Evolutionary conservation across 2,329 filamentous ascomycete genomes (phyloP).

Genomic region (Diaporthe sp.): DNA sequence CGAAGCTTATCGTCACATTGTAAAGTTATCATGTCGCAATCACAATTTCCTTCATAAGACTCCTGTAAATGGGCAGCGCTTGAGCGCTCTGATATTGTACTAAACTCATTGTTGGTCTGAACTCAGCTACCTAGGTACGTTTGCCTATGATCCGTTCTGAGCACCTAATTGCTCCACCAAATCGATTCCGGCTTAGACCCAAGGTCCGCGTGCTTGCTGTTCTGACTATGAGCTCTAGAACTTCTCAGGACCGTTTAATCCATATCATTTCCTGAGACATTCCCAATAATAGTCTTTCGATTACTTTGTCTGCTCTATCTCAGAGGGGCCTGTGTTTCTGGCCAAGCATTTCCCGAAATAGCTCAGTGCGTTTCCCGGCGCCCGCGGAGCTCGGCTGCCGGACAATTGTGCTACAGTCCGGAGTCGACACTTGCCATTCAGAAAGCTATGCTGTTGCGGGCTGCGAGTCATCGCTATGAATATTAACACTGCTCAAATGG

Average conservation of each 20-base stretch:
- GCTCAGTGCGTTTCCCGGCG: neutral
- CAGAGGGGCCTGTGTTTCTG: no score
- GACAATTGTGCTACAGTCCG: neutral
- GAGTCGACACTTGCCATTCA: neutral
- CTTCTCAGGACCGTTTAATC: no score
- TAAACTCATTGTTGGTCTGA: neutral
- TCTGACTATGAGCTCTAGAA: neutral
- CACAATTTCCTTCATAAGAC: neutral
- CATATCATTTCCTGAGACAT: no score
- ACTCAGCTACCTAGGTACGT: neutral
- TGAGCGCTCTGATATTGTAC: neutral
- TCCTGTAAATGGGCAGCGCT: neutral
- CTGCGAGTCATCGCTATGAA: neutral
- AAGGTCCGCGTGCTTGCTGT: neutral
- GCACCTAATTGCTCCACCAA: no score
- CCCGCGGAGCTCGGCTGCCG: constrained; percentile 10
- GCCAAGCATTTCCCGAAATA: neutral
- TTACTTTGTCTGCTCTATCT: no score
- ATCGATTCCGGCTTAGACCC: no score
- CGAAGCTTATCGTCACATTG: constrained; percentile 47
- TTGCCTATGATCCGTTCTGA: neutral
- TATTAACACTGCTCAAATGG: neutral
- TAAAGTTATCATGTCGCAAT: neutral
- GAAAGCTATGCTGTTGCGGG: neutral
- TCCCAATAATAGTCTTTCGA: no score